A percentile compares a stretch with the other conserved stretches of the same genome.
Conservation (phyloP, 768 basidiomycete species). For the Leccinellum rugosiceps region DNA sequence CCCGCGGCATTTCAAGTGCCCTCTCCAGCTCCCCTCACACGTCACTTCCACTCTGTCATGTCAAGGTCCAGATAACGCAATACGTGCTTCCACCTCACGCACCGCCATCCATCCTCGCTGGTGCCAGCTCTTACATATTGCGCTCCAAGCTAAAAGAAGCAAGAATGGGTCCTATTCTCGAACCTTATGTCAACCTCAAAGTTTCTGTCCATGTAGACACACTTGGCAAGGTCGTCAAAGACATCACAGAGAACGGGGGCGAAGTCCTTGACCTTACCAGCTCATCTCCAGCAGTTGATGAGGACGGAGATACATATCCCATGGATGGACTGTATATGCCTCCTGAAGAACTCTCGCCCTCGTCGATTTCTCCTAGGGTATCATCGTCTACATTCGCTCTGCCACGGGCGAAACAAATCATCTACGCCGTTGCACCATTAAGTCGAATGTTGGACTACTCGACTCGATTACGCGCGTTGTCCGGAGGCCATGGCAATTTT, state of each 20-base stretch:
- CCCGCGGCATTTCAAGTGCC: constrained; percentile 65
- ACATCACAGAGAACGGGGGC: constrained; percentile 81
- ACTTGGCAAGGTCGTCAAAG: constrained; percentile 77
- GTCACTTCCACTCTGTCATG: constrained; percentile 62
- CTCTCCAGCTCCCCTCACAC: constrained; percentile 80
- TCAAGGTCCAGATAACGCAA: constrained; percentile 53
- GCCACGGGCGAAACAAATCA: constrained; percentile 54
- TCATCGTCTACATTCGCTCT: constrained; percentile 29
- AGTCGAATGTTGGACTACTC: constrained; percentile 81
- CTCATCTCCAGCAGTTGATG: constrained; percentile 33
- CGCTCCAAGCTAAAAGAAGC: constrained; percentile 58
- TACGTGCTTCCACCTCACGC: constrained; percentile 42
- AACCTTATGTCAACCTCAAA: constrained; percentile 73
- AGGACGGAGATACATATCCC: constrained; percentile 42
- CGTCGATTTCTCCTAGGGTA: constrained; percentile 37
- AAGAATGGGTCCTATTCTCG: constrained; percentile 71
- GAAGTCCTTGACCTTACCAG: constrained; percentile 66
- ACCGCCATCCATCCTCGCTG: constrained; percentile 54
- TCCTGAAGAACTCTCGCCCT: constrained; percentile 73
- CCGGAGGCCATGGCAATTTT: constrained; percentile 79
- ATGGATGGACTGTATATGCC: constrained; percentile 74
- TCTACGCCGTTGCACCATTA: constrained; percentile 73
- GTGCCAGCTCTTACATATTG: constrained; percentile 61
- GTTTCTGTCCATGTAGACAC: constrained; percentile 63
- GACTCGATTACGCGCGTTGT: constrained; percentile 70